These are phyloP conservation scores for Fusarium robinianum DNA, from an alignment of 2,329 filamentous ascomycete genomes.

Conservation along the genomic window DNA sequence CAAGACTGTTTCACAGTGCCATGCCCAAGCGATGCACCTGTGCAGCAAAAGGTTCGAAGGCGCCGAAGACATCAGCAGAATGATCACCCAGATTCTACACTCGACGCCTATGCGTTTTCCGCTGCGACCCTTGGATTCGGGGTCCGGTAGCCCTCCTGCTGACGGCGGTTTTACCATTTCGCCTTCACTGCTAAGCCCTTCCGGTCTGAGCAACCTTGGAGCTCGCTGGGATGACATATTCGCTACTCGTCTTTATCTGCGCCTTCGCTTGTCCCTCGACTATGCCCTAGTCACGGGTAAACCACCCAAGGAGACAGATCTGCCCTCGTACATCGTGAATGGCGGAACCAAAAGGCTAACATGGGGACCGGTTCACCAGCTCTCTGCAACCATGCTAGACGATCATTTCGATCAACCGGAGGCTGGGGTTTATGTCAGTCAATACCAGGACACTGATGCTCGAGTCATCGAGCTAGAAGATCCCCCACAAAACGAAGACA, in stretches of 20 bases:
- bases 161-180: too few species aligned
- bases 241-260: conserved; percentile 4
- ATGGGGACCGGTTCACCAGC: background rate
- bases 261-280: conserved; percentile 5
- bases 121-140: background rate
- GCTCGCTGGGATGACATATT: conserved; percentile 8
- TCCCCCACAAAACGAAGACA: background rate
- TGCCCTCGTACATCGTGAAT: conserved; percentile 5
- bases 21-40: conserved; percentile 9
- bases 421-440: too few species aligned
- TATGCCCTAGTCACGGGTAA: conserved; percentile 4
- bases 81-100: conserved; percentile 11
- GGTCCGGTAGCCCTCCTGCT: too few species aligned
- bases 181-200: background rate
- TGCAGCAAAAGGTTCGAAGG: conserved; percentile 11
- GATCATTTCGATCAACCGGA: too few species aligned
- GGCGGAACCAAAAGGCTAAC: conserved; percentile 1
- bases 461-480: conserved; percentile 2
- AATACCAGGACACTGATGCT: too few species aligned
- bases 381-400: background rate
- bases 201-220: background rate
- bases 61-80: conserved; percentile 9
- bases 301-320: conserved; percentile 4
- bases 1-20: background rate
- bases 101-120: conserved; percentile 4